Evolutionary conservation across 768 basidiomycete species (phyloP), one percentile per base, ranked within the genome.

Genomic region (Boletales sp.): DNA sequence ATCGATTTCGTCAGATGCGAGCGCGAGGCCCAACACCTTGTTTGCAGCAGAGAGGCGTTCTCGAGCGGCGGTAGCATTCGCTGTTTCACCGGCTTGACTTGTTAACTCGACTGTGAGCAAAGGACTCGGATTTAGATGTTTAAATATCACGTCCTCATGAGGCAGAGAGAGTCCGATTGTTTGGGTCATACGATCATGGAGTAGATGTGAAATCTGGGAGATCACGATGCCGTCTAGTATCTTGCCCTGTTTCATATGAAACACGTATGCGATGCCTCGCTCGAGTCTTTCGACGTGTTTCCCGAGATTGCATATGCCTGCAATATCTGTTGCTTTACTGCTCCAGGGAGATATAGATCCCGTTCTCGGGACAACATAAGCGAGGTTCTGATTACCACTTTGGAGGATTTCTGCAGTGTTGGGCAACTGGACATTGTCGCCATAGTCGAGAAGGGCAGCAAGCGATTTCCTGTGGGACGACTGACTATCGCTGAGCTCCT

Each of bases 281-380:
- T 99, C 96, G 49, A 99, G 70, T 35, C 96, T 81, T 54, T 87
- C 80, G 46, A 99, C 71, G 47, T 83, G 74, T 3, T 69, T 64
- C 17, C 77, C 81, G 2, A 99, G 83, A 46, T 86, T 86, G 72
- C 96, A 99, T 46, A 97, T 81, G 9, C 72, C 72, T 18, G 94
- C 81, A 48, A 99, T 98, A 65, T 99, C 94, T 0, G 95, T 97
- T 2, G 96, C 95, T 71, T 99, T 99, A 70, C 90, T 95, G 6
- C 95, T 97, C 96, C 96, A 99, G 2, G 96, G 94, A 5, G 95
- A 97, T 60, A 98, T 87, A 4, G 94, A 94, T 4, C 95, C 94
- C 8, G 83, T 77, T 50, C 94, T 74, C 11, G 94, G 94, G 7
- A 88, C 72, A 36, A 96, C 83, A 64, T 83, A 95, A 37, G 83